Evolutionary conservation across 495 filamentous ascomycete genomes (phyloP), one percentile per base, ranked within the genome.

Genomic region (Bryoglossum gracile): DNA sequence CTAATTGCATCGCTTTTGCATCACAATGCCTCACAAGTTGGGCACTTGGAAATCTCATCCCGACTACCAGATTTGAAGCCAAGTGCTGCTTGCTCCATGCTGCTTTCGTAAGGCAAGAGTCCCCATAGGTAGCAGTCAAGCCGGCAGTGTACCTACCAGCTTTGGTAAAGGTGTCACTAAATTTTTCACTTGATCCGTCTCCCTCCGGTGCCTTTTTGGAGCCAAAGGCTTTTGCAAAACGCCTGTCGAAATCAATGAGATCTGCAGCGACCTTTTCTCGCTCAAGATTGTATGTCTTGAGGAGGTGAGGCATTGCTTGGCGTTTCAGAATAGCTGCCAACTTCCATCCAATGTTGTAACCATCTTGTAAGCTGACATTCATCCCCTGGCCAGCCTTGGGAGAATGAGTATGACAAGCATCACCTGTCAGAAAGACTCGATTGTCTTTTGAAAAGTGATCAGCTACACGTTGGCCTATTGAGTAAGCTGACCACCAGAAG

Each of bases 261-360:
- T 84, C 75, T n/a, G 74, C 69, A 2, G 86, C 85, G 14, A 82
- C 79, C 53, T 74, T 74, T 56, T 80, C 69, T 3, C 86, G 72
- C 62, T 91, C 86, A 3, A 75, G 55, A 5, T 83, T 74, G 51
- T 89, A 91, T 3, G 85, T 86, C 54, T 79, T 64, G 1, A 89
- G 67, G 3, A 89, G 54, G 1, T 68, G 69, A 2, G 74, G 74
- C 10, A 57, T 50, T 2, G 81, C 78, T 34, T 72, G 65, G 10
- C 80, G 80, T 25, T 66, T 74, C 10, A 88, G 61, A 0, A 90
- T 73, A 21, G 74, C 62, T 1, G 76, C 83, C 3, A 92, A 68
- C 63, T 92, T 90, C 86, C 86, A 90, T 16, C 85, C 86, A 28
- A 89, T 76, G 47, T 92, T 89, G 56, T 75, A 67, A 0, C 68